Evolutionary conservation across 2,329 filamentous ascomycete species (phyloP).

Genomic region (Ilyonectria mors-panacis): DNA sequence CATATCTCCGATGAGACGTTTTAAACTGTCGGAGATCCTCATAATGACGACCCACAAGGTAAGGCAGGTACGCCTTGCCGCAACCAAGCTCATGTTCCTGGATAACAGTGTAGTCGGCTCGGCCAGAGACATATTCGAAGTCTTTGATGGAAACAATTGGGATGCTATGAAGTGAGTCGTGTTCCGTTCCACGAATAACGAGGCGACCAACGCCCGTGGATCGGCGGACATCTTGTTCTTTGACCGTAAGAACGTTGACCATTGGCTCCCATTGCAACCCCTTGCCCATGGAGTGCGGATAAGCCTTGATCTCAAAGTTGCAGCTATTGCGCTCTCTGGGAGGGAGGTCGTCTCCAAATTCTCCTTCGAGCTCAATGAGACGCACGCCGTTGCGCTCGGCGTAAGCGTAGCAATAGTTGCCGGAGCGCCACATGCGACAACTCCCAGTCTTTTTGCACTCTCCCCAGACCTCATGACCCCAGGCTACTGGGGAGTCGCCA

Average conservation of each 20-base stretch:
- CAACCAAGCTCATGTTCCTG: not conserved
- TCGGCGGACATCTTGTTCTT: not conserved
- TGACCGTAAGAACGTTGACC: not conserved
- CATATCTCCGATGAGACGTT: too few species aligned
- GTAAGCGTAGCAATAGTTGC: slow-evolving; percentile 9
- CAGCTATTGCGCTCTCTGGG: not conserved
- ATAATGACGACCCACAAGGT: slow-evolving; percentile 13
- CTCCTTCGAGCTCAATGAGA: slow-evolving; percentile 19
- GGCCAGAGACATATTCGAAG: slow-evolving; percentile 9
- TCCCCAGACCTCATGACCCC: not conserved
- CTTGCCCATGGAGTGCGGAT: slow-evolving; percentile 7
- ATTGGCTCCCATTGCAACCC: slow-evolving; percentile 20
- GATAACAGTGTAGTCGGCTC: slow-evolving; percentile 13
- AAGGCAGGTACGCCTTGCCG: not conserved
- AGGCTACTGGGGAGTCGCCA: slow-evolving; percentile 4
- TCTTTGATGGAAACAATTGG: slow-evolving; percentile 14
- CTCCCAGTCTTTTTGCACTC: not conserved
- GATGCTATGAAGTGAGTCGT: slow-evolving; percentile 19
- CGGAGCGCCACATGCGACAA: not conserved
- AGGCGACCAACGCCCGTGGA: not conserved
- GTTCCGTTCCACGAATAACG: slow-evolving; percentile 3
- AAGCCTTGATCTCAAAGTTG: slow-evolving; percentile 24
- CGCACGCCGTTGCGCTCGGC: slow-evolving; percentile 17
- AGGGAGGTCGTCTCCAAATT: slow-evolving; percentile 11
- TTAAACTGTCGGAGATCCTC: slow-evolving; percentile 3